Percentiles rank a stretch among this genome's conserved stretches.
These are phyloP conservation scores for Phoenix roebelenii DNA, from an alignment of 176 grass and related monocot genomes.

Conservation along the genomic window DNA sequence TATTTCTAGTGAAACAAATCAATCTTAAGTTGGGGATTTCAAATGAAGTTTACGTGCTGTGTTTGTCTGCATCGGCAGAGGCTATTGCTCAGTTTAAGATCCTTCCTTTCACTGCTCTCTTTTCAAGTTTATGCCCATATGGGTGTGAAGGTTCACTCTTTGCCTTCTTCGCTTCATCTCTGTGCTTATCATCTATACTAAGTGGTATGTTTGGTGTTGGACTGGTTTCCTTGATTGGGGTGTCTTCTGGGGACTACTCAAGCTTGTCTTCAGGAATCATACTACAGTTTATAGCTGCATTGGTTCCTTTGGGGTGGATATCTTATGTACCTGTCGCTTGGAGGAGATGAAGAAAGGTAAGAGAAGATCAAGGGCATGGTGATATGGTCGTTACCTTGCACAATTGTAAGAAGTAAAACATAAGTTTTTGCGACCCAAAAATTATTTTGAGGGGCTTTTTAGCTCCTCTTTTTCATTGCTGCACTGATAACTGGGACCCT, in stretches of 20 bases:
- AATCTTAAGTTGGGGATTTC: slow-evolving; percentile 67
- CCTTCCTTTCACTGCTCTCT: slow-evolving; percentile 60
- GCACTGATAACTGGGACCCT: too few species aligned
- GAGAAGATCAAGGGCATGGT: slow-evolving; percentile 18
- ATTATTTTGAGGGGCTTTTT: too few species aligned
- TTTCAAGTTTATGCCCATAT: slow-evolving; percentile 56
- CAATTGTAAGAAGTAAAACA: too few species aligned
- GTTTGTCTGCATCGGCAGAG: slow-evolving; percentile 68
- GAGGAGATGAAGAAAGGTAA: slow-evolving; percentile 29
- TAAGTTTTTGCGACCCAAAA: too few species aligned
- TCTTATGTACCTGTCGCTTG: slow-evolving; percentile 36
- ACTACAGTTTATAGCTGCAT: slow-evolving; percentile 61
- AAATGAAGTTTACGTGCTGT: slow-evolving; percentile 56
- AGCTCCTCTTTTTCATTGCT: too few species aligned
- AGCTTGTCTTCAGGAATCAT: slow-evolving; percentile 54
- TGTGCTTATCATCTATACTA: slow-evolving; percentile 69
- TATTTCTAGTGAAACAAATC: slow-evolving; percentile 67
- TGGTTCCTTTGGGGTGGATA: slow-evolving; percentile 71
- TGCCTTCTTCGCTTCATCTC: slow-evolving; percentile 68
- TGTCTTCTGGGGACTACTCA: slow-evolving; percentile 53
- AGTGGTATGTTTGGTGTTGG: slow-evolving; percentile 60
- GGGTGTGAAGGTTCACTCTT: slow-evolving; percentile 78
- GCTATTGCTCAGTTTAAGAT: slow-evolving; percentile 89
- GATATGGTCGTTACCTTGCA: background rate
- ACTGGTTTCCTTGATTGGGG: slow-evolving; percentile 52